Base-by-base conservation (phyloP, 352 stramenopile species). In the Phytophthora chlamydospora region DNA sequence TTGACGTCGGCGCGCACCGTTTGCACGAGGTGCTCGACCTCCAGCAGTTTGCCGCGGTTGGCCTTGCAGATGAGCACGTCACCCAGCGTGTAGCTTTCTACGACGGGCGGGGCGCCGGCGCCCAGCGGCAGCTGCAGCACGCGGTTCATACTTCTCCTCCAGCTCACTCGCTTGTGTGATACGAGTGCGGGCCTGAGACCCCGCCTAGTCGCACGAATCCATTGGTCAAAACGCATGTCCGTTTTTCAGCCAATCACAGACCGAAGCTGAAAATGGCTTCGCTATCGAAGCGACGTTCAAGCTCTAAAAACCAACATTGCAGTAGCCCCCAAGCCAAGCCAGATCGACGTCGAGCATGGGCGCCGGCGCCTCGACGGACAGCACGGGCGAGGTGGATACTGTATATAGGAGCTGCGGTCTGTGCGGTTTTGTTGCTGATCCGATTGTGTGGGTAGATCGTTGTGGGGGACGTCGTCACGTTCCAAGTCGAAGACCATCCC, bases 41-140 rank as follows among this genome's bases (percentile, higher is more conserved):
- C 86, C 55, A 88, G 76, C 34, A 92, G 72, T 69, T 95, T 95
- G 24, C 86, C 86, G 45, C 86, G 84, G 58, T 95, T 85, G 33
- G 83, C 80, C 58, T 95, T 95, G 57, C 84, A 91, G 42, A 93
- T 89, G 38, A 95, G 73, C 54, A 95, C 83, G 61, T 95, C 86
- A 45, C 86, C 86, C n/a, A 93, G 71, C 38, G 84, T 91, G 68
- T 89, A 93, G 68, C 72, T 91, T 50, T 91, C 84, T 35, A 90
- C 51, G 40, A 86, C 72, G 14, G 76, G 58, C 55, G 76, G 76
- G 36, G 71, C 47, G 39, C 58, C 70, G 47, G 79, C 63, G 49
- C 70, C 68, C 66, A 90, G 77, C 34, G 80, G 75, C 43, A 90
- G 61, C 60, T 91, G 82, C 51, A 87, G 57, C 45, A 90, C 76